A percentile compares a stretch with the other conserved stretches of the same genome.
These are phyloP conservation scores for Mrakia frigida DNA, from an alignment of 768 basidiomycete genomes.

Conservation along the genomic window DNA sequence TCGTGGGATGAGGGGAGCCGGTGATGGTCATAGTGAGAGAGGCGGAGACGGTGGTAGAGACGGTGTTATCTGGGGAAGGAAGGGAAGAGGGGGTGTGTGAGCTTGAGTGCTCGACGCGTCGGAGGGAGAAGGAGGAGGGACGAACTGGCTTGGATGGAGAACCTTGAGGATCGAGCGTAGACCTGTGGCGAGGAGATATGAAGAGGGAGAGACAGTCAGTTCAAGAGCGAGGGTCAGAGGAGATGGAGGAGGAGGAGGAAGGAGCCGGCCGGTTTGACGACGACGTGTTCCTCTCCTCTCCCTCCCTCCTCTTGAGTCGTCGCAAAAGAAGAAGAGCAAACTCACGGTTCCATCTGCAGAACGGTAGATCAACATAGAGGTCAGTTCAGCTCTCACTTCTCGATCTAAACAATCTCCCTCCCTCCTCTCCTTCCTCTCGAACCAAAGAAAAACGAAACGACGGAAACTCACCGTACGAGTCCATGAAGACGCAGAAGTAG, in stretches of 20 bases:
- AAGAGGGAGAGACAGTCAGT: not conserved
- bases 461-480: constrained; percentile 27
- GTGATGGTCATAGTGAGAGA: constrained; percentile 32
- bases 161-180: constrained; percentile 27
- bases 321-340: too few species aligned
- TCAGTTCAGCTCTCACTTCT: too few species aligned
- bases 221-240: not conserved
- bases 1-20: constrained; percentile 25
- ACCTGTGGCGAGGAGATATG: too few species aligned
- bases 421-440: not conserved
- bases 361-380: too few species aligned
- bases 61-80: constrained; percentile 21
- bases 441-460: too few species aligned
- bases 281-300: not conserved
- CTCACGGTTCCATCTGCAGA: too few species aligned
- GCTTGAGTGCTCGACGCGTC: not conserved
- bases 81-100: not conserved
- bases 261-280: not conserved
- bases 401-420: too few species aligned
- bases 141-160: constrained; percentile 31
- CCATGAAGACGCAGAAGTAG: constrained; percentile 31
- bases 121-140: not conserved
- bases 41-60: constrained; percentile 23
- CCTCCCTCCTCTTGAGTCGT: not conserved
- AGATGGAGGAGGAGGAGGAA: not conserved